Base-by-base conservation (phyloP, 306 rosid species). In the Quercus ilex region DNA sequence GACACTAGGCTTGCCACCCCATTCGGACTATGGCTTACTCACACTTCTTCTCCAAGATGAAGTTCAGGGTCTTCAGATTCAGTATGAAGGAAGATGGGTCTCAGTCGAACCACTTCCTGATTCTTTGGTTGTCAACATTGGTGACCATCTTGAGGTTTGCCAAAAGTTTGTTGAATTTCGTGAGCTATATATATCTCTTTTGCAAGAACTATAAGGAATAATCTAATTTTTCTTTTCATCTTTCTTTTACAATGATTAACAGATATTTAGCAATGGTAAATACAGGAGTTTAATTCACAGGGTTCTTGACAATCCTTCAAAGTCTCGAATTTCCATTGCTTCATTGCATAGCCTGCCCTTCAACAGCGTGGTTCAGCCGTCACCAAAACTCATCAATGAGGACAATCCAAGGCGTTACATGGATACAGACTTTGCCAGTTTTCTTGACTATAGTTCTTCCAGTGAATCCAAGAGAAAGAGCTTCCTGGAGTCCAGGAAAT, bases 21-120 rank as follows among this genome's bases (percentile, higher is more conserved):
- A 94, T 83, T 94, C 98, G 17, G 98, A 92, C 80, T 94, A 89
- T 83, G 98, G 97, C n/a, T 88, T 94, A 76, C 96, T 94, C 56
- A 92, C 98, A 0, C 90, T 94, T 14, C 90, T 94, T 13, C 92
- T 94, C n/a, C 98, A 92, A 83, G 96, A 89, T 5, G 73, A 94
- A 57, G 92, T 92, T 1, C 85, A 87, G 81, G 98, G 97, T 6
- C 88, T 94, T 79, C 98, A 94, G 67, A 85, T 94, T 33, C 88
- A 90, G 20, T 77, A 73, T 72, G 83, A 86, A 82, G 91, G 77
- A 9, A 58, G 87, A 62, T 94, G 98, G 98, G 64, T 87, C 85
- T 90, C 92, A 55, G 97, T 94, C 55, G 83, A 89, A 21, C 97
- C 98, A 11, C 75, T 88, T 62, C 83, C 93, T 3, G 84, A 86